Conservation (phyloP, 1,139 yeast species). For the Diutina sp. region DNA sequence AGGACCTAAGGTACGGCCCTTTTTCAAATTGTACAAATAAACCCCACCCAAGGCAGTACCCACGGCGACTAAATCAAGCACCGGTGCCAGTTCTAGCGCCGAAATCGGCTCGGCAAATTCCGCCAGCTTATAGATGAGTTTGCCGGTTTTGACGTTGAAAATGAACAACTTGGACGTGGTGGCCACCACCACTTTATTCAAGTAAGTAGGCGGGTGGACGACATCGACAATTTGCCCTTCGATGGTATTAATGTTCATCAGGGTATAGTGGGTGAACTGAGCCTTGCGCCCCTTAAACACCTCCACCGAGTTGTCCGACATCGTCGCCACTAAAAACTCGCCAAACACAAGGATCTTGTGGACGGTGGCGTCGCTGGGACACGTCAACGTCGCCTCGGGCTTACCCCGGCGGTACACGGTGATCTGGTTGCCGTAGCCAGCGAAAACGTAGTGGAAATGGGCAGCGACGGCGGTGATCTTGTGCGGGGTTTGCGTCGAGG, state of each 20-base stretch:
- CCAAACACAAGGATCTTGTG: conserved; percentile 59
- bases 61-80: conserved; percentile 66
- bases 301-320: conserved; percentile 41
- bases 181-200: conserved; percentile 77
- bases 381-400: conserved; percentile 42
- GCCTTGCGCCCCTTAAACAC: conserved; percentile 49
- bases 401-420: conserved; percentile 81
- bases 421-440: conserved; percentile 56
- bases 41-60: conserved; percentile 66
- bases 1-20: conserved; percentile 38
- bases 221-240: conserved; percentile 63
- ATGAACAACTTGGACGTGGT: conserved; percentile 52
- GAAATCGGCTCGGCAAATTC: conserved; percentile 38
- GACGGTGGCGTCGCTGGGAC: conserved; percentile 12
- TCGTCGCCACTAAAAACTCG: conserved; percentile 51
- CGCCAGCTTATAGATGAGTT: conserved; percentile 47
- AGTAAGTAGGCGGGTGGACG: conserved; percentile 80
- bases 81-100: conserved; percentile 73
- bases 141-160: conserved; percentile 69
- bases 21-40: conserved; percentile 53
- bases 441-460: conserved; percentile 77
- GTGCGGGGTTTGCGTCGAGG: conserved; percentile 61
- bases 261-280: conserved; percentile 57
- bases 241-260: conserved; percentile 27
- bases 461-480: conserved; percentile 65